Percentiles rank a stretch among this genome's conserved stretches.
Conservation (phyloP, 2,329 filamentous ascomycete species). For the Epichloe coenophiala region DNA sequence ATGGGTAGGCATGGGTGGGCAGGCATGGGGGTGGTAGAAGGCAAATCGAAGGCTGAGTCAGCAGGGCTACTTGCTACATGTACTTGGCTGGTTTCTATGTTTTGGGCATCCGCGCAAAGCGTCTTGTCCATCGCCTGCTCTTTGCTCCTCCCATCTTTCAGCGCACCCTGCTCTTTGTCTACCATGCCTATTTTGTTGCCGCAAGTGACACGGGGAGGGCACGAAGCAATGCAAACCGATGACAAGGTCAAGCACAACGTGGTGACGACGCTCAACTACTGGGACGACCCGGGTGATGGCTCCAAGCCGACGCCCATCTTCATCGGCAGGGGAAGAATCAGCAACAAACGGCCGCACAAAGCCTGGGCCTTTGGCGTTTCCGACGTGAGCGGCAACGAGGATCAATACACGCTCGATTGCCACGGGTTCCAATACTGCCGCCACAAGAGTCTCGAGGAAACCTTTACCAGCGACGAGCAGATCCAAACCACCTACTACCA, state of each 20-base stretch:
- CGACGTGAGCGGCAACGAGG: conserved; percentile 27
- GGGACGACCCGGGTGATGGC: conserved; percentile 27
- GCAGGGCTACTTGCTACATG: too few species aligned
- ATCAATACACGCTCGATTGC: conserved; percentile 25
- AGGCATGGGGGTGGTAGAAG: not conserved
- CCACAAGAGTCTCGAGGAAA: conserved; percentile 17
- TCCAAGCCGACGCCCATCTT: conserved; percentile 25
- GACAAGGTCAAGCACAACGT: conserved; percentile 13
- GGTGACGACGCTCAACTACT: conserved; percentile 25
- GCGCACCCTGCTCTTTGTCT: too few species aligned
- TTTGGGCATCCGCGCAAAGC: too few species aligned
- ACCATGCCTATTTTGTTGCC: too few species aligned
- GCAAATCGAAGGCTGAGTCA: too few species aligned
- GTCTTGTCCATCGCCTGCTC: too few species aligned
- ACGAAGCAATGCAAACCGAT: not conserved
- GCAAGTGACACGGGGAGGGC: not conserved
- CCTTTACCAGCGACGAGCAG: conserved; percentile 37
- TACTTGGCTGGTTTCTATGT: too few species aligned
- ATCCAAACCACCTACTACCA: conserved; percentile 57
- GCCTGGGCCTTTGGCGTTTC: conserved; percentile 30
- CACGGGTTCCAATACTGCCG: conserved; percentile 27
- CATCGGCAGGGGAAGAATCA: conserved; percentile 14
- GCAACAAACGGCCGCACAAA: conserved; percentile 18
- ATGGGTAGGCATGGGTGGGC: not conserved
- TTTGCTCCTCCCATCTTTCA: too few species aligned